Percentiles rank a stretch among this genome's conserved stretches.
phyloP scores from a whole-genome alignment of 352 stramenopile genomes.

The Pilasporangium apinafurcum region DNA sequence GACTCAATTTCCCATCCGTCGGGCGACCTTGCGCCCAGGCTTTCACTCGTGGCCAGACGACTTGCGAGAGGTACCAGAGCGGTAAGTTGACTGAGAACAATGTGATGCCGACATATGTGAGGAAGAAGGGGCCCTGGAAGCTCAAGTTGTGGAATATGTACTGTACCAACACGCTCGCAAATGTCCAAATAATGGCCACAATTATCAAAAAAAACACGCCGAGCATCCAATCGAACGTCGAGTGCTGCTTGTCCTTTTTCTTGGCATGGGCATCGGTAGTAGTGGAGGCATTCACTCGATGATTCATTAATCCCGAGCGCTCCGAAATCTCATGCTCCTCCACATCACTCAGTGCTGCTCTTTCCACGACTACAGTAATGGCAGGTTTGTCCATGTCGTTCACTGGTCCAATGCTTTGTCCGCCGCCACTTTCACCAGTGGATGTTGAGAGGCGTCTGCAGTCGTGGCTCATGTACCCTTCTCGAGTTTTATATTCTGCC shows the following conservation, averaged over 20 bases:
- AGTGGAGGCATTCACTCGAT: neutral
- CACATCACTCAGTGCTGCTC: neutral
- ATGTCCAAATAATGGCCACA: slow-evolving; percentile 80
- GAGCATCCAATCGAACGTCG: slow-evolving; percentile 59
- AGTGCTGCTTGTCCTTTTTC: slow-evolving; percentile 14
- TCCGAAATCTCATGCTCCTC: slow-evolving; percentile 9
- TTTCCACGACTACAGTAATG: slow-evolving; percentile 3
- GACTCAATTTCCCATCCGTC: slow-evolving; percentile 28
- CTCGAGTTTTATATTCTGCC: neutral
- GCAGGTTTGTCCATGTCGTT: neutral
- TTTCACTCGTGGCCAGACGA: slow-evolving; percentile 28
- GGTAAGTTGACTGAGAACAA: slow-evolving; percentile 84
- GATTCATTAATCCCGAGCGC: slow-evolving; percentile 16
- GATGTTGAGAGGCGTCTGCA: slow-evolving; percentile 1
- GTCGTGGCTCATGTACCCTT: slow-evolving; percentile 2
- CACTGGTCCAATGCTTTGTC: neutral
- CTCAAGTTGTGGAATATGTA: slow-evolving; percentile 85
- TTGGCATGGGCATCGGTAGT: neutral
- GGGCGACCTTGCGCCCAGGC: slow-evolving; percentile 28
- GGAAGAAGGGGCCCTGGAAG: slow-evolving; percentile 84
- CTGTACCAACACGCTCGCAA: slow-evolving; percentile 83
- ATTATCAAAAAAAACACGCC: slow-evolving; percentile 68
- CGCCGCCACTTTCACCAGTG: neutral
- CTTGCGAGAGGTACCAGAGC: slow-evolving; percentile 57
- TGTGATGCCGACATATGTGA: slow-evolving; percentile 85